Evolutionary conservation across 2,329 filamentous ascomycete genomes (phyloP).

Genomic region (Scytalidium sp.): DNA sequence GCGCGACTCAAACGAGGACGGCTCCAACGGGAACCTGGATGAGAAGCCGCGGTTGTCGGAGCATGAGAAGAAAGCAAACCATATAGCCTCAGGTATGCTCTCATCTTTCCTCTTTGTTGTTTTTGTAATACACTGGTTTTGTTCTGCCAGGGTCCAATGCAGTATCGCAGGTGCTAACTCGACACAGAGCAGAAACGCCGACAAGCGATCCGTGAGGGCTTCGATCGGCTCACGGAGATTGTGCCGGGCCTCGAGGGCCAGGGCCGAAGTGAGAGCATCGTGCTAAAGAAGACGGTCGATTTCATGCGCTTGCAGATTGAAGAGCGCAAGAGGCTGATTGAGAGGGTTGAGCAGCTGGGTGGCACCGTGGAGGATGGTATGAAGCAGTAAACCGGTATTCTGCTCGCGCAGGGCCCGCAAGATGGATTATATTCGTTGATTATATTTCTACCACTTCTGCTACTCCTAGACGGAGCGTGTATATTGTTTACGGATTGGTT

Average conservation of each 20-base stretch:
- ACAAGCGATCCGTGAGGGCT: slow-evolving; percentile 60
- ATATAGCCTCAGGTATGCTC: slow-evolving; percentile 56
- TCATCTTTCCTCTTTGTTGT: background rate
- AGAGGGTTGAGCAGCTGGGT: slow-evolving; percentile 47
- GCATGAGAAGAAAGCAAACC: slow-evolving; percentile 70
- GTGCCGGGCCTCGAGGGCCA: slow-evolving; percentile 69
- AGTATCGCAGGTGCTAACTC: background rate
- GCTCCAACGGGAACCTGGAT: slow-evolving; percentile 11
- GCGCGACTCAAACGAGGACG: background rate
- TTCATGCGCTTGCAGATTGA: slow-evolving; percentile 48
- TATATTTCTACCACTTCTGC: too few relatives aligned
- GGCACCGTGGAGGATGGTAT: slow-evolving; percentile 37
- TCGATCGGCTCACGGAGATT: slow-evolving; percentile 64
- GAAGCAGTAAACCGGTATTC: slow-evolving; percentile 13
- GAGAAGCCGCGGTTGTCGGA: slow-evolving; percentile 66
- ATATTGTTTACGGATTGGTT: too few relatives aligned
- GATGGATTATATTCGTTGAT: too few relatives aligned
- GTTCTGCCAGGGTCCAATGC: background rate
- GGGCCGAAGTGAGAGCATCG: slow-evolving; percentile 66
- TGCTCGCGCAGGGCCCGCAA: background rate
- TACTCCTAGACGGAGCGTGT: too few relatives aligned
- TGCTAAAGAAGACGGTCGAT: slow-evolving; percentile 57
- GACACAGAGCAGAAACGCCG: slow-evolving; percentile 46
- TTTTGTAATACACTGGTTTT: background rate
- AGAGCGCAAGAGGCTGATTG: slow-evolving; percentile 46